Evolutionary conservation across 768 basidiomycete species (phyloP).

Genomic region (Multifurca ochricompacta): DNA sequence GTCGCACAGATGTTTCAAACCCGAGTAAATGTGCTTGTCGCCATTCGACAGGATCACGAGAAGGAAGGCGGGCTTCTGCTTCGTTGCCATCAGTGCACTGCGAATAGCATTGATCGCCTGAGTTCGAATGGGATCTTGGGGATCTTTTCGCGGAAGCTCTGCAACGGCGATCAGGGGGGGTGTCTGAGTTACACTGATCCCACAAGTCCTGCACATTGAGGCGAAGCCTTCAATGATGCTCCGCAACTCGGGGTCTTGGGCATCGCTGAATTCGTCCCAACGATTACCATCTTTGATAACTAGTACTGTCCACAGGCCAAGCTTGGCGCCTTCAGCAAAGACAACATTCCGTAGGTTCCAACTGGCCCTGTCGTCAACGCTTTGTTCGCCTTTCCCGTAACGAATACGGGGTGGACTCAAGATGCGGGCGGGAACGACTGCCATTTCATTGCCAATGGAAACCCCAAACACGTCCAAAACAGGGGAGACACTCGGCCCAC

Average conservation of each 20-base stretch:
- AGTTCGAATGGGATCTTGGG: conserved; percentile 47
- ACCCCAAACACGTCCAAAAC: conserved; percentile 40
- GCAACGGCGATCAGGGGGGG: conserved; percentile 35
- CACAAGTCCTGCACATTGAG: conserved; percentile 53
- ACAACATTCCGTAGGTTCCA: conserved; percentile 52
- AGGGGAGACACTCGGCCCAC: conserved; percentile 22
- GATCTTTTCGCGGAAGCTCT: conserved; percentile 42
- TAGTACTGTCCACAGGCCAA: conserved; percentile 63
- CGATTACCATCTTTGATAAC: conserved; percentile 51
- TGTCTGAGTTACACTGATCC: conserved; percentile 43
- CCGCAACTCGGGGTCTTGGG: conserved; percentile 47
- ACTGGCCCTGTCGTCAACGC: conserved; percentile 39
- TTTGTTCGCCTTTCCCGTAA: conserved; percentile 30
- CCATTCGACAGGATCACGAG: conserved; percentile 41
- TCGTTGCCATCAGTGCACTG: conserved; percentile 30
- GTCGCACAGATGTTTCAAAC: conserved; percentile 46
- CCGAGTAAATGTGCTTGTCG: conserved; percentile 44
- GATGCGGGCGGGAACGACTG: conserved; percentile 48
- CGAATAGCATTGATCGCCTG: conserved; percentile 42
- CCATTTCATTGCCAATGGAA: conserved; percentile 40
- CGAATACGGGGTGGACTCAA: conserved; percentile 36
- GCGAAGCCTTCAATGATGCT: conserved; percentile 44
- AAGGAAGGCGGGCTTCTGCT: conserved; percentile 36
- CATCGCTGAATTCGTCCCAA: conserved; percentile 51
- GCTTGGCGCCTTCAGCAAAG: conserved; percentile 48